Base-by-base conservation (phyloP, 208 protist genomes). In the Wallacemonas sp. region DNA sequence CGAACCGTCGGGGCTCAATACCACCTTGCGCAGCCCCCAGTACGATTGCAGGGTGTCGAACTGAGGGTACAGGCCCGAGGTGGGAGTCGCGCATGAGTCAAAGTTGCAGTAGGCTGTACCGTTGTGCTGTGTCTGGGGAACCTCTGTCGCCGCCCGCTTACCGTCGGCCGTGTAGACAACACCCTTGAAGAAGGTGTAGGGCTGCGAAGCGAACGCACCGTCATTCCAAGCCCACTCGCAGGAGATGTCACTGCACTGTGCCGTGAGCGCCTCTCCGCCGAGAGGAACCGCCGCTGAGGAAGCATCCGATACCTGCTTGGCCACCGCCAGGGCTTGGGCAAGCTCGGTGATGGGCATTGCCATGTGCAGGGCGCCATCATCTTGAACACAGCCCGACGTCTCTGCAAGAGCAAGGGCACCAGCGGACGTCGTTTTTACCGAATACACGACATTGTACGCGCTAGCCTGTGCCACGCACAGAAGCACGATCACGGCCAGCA, bases 151-250 rank as follows among this genome's bases (percentile, higher is more conserved):
- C 3, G 19, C 3, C 19, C 51, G 47, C 15, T 6, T n/a, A 14
- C 24, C 31, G 12, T 6, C 11, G 31, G 3, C 26, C 15, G 14
- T 19, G 4, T 5, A n/a, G n/a, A 79, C 30, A 15, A 83, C 58
- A 11, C 83, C 83, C 12, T 68, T 54, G 56, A 68, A 89, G 60
- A 91, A 91, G 14, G 68, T 82, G 2, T 74, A 6, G 26, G 77
- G 33, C 30, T 84, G 80, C 27, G 36, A n/a, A 62, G 73, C 70
- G 67, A 76, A 78, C 8, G 88, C 70, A n/a, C 84, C 84, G 31
- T 82, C 69, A 39, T 75, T 79, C 55, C 77, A 91, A 44, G 77
- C 47, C 81, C 84, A 91, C 14, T 22, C 51, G 68, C 84, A 91
- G 38, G 58, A 54, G 3, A 28, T 15, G 51, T 58, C 51, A 2